A percentile compares a stretch with the other conserved stretches of the same genome.
phyloP scores from a whole-genome alignment of 176 grass and related monocot species.

The Themeda triandra region DNA sequence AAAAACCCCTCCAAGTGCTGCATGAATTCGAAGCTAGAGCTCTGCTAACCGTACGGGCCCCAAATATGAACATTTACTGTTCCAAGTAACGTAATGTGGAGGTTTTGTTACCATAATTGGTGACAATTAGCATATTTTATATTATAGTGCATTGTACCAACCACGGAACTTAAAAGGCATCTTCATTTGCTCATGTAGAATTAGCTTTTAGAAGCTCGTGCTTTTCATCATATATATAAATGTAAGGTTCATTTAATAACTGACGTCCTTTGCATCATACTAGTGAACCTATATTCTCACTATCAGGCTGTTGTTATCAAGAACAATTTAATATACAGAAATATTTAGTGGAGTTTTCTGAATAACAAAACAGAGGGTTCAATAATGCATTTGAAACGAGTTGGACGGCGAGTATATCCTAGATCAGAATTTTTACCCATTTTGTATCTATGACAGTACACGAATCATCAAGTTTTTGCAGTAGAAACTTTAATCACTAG shows the following conservation, averaged over 20 bases:
- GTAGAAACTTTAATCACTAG: too few species aligned
- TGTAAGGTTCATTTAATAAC: not conserved
- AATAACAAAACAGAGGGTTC: not conserved
- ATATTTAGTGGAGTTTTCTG: not conserved
- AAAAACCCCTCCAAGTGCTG: not conserved
- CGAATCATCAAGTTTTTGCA: not conserved
- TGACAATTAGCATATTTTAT: not conserved
- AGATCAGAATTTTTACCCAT: not conserved
- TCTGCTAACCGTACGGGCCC: not conserved
- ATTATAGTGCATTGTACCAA: not conserved
- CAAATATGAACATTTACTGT: not conserved
- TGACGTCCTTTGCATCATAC: not conserved
- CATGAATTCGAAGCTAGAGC: not conserved
- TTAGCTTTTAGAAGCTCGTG: not conserved
- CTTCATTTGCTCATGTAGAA: not conserved
- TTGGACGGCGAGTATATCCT: not conserved
- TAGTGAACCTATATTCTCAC: not conserved
- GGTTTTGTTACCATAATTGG: not conserved
- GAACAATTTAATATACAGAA: not conserved
- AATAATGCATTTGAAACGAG: not conserved
- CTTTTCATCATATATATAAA: not conserved
- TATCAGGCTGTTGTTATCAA: not conserved
- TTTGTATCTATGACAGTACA: not conserved
- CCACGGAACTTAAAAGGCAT: not conserved
- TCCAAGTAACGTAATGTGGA: not conserved